Evolutionary conservation across 192 early-diverging fungal genomes (phyloP), one percentile per base, ranked within the genome.

Genomic region (Powellomyces hirtus): DNA sequence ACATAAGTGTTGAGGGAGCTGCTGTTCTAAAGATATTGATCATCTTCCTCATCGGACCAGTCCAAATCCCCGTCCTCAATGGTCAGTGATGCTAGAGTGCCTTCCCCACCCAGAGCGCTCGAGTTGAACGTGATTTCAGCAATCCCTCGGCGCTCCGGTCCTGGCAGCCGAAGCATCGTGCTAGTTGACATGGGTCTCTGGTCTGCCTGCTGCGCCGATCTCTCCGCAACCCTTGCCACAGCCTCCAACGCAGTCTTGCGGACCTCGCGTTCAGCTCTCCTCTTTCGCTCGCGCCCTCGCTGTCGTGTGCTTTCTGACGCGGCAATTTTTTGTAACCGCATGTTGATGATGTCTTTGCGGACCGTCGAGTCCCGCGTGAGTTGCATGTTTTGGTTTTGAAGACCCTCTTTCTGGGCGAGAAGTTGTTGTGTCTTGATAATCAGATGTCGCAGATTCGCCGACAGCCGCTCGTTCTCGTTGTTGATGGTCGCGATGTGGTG

Each of bases 401-500:
- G 62, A 20, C 34, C 4, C 7, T 74, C 72, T 44, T 80, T 84
- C 45, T 62, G 65, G 59, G 33, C 38, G 1, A 84, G 14, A 20
- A 74, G 55, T 16, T 71, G 60, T 64, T 84, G 72, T 2, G 75
- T 79, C 2, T 26, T 29, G n/a, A 38, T 14, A 26, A 77, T 74
- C 34, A 77, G 59, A 6, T 24, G 24, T 6, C 68, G 59, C 18
- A 84, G 67, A 33, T 82, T 66, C 0, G 11, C 31, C 45, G 82
- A 81, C 24, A 84, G 67, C 6, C 44, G 31, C 49, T 42, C 29
- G 72, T 84, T 84, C 35, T 84, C 82, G 29, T 51, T 29, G 42
- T 82, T 73, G 34, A 84, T 33, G 7, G 74, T 62, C 2, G 64
- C 50, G 3, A 74, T 80, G 58, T 84, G 82, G 29, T 72, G 62